A percentile compares a stretch with the other conserved stretches of the same genome.
These are phyloP conservation scores for Coniochaeta hoffmannii DNA, from an alignment of 2,329 filamentous ascomycete species.

Conservation along the genomic window DNA sequence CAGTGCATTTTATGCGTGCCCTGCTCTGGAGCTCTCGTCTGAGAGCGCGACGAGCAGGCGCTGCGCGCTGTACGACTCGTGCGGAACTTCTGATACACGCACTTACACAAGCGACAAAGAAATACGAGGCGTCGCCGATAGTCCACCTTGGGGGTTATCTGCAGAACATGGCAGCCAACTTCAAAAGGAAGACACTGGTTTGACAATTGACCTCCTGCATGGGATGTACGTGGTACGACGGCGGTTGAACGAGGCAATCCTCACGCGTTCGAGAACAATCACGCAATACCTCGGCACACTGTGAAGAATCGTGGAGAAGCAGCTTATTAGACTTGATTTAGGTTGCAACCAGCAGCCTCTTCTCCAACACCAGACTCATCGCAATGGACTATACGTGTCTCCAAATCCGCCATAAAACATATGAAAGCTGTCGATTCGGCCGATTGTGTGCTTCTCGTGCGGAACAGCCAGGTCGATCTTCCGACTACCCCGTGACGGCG, in stretches of 20 bases:
- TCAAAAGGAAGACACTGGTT: not conserved
- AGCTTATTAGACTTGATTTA: not conserved
- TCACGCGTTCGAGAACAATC: not conserved
- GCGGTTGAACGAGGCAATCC: not conserved
- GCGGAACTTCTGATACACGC: not conserved
- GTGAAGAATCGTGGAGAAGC: not conserved
- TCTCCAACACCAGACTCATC: not conserved
- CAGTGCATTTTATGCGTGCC: not conserved
- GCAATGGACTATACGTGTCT: not conserved
- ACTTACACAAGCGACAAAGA: not conserved
- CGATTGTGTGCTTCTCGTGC: not conserved
- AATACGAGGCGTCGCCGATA: not conserved
- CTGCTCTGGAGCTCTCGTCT: not conserved
- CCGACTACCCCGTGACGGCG: not conserved
- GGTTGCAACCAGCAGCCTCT: not conserved
- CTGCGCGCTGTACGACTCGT: not conserved
- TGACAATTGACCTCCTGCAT: not conserved
- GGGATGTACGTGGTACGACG: not conserved
- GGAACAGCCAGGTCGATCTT: not conserved
- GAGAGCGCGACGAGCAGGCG: not conserved
- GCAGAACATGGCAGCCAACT: not conserved
- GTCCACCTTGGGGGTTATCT: not conserved
- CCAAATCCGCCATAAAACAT: not conserved
- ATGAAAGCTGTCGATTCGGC: not conserved
- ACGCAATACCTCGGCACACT: not conserved